Evolutionary conservation across 306 rosid genomes (phyloP).

Genomic region (barrel medic (Medicago truncatula)): DNA sequence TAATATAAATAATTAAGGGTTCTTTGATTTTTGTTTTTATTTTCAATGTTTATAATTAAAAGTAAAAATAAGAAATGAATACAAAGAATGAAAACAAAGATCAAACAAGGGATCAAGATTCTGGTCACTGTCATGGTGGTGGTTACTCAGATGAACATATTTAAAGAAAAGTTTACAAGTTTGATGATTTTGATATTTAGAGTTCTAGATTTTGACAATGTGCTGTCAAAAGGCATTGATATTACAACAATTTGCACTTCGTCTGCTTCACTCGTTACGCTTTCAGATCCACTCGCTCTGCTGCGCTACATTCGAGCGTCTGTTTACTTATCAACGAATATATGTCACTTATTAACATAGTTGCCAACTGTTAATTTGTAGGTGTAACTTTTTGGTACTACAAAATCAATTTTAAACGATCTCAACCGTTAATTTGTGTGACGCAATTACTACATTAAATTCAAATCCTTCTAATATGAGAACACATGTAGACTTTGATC

Average conservation of each 20-base stretch:
- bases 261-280: not conserved
- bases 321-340: too few species aligned
- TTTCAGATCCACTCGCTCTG: not conserved
- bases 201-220: not conserved
- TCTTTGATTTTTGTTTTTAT: not conserved
- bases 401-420: too few species aligned
- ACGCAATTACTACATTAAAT: too few species aligned
- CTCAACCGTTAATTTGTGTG: too few species aligned
- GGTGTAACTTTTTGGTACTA: too few species aligned
- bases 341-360: too few species aligned
- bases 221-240: slow-evolving; percentile 54
- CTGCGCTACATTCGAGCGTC: not conserved
- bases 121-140: slow-evolving; percentile 9
- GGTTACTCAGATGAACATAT: not conserved
- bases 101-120: not conserved
- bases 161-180: not conserved
- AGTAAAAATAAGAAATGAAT: not conserved
- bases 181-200: not conserved
- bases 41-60: not conserved
- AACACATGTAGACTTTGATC: not conserved
- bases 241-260: not conserved
- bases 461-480: too few species aligned
- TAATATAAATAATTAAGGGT: not conserved
- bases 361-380: too few species aligned
- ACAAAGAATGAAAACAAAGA: not conserved